A percentile compares a stretch with the other conserved stretches of the same genome.
Conservation (phyloP, 495 filamentous ascomycete species). For the Hypoxylon intermedium region DNA sequence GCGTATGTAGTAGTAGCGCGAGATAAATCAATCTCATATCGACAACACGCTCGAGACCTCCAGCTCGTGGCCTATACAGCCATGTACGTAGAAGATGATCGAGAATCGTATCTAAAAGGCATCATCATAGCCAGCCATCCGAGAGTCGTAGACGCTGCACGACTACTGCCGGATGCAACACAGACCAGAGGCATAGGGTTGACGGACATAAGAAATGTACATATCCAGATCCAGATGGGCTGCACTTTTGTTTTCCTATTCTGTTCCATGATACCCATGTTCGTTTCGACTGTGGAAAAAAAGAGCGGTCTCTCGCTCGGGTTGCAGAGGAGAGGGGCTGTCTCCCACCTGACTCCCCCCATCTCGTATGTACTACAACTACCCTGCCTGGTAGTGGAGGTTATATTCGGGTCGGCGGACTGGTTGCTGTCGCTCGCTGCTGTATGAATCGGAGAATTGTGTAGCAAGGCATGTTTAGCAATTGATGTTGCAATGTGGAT, state of each 20-base stretch:
- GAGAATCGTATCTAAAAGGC: background rate
- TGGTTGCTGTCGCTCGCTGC: constrained; percentile 3
- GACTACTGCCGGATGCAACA: constrained; percentile 13
- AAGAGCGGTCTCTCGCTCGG: constrained; percentile 24
- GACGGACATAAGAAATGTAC: constrained; percentile 10
- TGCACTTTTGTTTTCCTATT: constrained; percentile 38
- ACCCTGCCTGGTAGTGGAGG: constrained; percentile 10
- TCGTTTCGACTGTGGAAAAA: constrained; percentile 37
- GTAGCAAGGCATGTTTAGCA: constrained; percentile 24
- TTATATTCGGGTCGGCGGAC: constrained; percentile 17
- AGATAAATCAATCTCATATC: background rate
- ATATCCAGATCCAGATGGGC: constrained; percentile 28
- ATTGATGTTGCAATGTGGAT: constrained; percentile 12
- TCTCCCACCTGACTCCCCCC: constrained; percentile 7
- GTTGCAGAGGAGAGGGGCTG: constrained; percentile 33
- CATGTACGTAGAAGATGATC: background rate
- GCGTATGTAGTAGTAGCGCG: background rate
- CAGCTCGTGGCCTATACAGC: constrained; percentile 1
- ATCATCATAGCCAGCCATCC: background rate
- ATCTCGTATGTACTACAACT: too few relatives aligned
- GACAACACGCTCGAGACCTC: background rate
- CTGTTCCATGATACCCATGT: constrained; percentile 36
- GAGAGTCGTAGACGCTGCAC: constrained; percentile 3
- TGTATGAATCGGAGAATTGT: constrained; percentile 27
- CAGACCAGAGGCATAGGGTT: constrained; percentile 15